Conservation (phyloP, 2,329 filamentous ascomycete genomes). For the Sclerotinia trifoliorum region DNA sequence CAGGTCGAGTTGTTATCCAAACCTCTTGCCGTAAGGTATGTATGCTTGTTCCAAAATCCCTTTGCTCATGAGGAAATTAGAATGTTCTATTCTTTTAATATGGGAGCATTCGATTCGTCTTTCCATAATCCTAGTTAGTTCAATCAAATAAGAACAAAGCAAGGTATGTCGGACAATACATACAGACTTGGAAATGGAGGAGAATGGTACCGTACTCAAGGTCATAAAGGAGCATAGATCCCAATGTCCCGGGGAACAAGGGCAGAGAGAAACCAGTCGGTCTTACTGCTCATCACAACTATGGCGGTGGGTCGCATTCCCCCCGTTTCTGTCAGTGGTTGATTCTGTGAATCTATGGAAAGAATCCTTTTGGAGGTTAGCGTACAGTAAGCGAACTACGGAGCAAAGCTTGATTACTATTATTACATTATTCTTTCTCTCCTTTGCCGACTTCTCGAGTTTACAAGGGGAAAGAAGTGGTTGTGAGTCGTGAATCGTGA, state of each 20-base stretch:
- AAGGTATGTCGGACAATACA: background rate
- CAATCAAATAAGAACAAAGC: slow-evolving; percentile 12
- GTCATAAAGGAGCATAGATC: background rate
- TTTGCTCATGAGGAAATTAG: background rate
- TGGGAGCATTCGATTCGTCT: slow-evolving; percentile 18
- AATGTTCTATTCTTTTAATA: slow-evolving; percentile 1
- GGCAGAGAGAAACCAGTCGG: background rate
- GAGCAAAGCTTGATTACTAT: background rate
- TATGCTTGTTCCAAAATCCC: background rate
- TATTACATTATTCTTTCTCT: background rate
- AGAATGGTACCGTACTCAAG: background rate
- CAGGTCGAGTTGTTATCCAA: background rate
- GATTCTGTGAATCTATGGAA: background rate
- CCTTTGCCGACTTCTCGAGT: background rate
- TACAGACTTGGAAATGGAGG: slow-evolving; percentile 5
- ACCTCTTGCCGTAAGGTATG: background rate
- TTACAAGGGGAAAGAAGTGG: background rate
- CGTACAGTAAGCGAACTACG: background rate
- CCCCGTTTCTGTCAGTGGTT: slow-evolving; percentile 5
- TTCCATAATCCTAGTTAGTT: slow-evolving; percentile 21
- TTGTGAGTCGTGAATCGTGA: background rate
- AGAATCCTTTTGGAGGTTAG: background rate
- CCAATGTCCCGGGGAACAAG: slow-evolving; percentile 10
- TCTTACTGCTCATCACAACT: background rate
- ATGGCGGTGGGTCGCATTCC: slow-evolving; percentile 6